Conservation (phyloP, 1,284 basidiomycete species). For the Cerrena zonata region DNA sequence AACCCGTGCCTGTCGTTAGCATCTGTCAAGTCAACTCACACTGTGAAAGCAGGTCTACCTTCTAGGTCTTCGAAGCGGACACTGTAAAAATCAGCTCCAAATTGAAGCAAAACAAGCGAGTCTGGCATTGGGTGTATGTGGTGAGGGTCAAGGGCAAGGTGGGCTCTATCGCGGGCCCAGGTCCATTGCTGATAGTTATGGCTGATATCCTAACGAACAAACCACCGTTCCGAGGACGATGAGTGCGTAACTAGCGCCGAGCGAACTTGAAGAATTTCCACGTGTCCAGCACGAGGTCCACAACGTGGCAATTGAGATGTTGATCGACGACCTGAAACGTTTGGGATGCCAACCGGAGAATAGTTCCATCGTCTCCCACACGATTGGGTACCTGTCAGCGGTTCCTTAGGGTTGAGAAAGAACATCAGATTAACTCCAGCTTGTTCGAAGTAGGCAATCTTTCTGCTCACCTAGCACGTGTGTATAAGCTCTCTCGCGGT, state of each 20-base stretch:
- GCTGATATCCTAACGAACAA: conserved; percentile 16
- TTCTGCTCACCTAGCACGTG: neutral
- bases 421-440: neutral
- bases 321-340: conserved; percentile 5
- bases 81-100: conserved; percentile 54
- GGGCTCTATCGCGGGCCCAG: neutral
- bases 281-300: conserved; percentile 24
- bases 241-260: conserved; percentile 14
- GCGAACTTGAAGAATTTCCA: conserved; percentile 12
- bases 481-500: neutral
- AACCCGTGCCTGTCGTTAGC: neutral
- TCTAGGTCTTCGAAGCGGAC: conserved; percentile 58
- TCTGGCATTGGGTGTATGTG: conserved; percentile 28
- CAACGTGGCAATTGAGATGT: conserved; percentile 13
- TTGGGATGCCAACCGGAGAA: too few species aligned
- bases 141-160: neutral
- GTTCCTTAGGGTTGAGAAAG: too few species aligned
- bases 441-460: neutral
- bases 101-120: conserved; percentile 54
- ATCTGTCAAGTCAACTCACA: conserved; percentile 39
- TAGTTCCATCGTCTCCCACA: too few species aligned
- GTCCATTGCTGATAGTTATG: neutral
- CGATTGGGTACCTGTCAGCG: too few species aligned
- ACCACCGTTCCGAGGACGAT: conserved; percentile 18
- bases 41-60: conserved; percentile 55